Conservation (phyloP, 768 basidiomycete species). For the Suillus clintonianus region DNA sequence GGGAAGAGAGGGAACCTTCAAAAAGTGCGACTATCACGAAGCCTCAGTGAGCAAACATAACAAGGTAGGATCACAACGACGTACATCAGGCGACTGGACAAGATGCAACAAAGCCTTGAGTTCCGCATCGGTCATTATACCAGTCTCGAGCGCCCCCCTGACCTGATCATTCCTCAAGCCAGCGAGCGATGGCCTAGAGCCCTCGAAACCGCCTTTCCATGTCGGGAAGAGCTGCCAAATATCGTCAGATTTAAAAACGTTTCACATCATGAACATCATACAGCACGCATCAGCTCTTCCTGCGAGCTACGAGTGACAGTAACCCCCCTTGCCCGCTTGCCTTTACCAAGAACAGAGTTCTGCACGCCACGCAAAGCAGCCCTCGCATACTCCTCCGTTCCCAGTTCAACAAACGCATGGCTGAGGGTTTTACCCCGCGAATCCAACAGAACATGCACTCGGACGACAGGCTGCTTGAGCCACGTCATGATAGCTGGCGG, state of each 20-base stretch:
- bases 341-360: constrained; percentile 67
- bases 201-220: constrained; percentile 78
- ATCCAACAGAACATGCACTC: constrained; percentile 80
- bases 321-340: constrained; percentile 78
- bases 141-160: constrained; percentile 60
- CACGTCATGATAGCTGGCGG: constrained; percentile 69
- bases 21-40: constrained; percentile 68
- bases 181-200: constrained; percentile 64
- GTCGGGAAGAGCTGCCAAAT: constrained; percentile 68
- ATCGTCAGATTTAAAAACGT: not conserved
- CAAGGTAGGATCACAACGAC: constrained; percentile 24
- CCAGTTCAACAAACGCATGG: constrained; percentile 81
- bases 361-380: constrained; percentile 60
- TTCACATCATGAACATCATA: constrained; percentile 35
- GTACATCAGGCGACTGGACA: constrained; percentile 76
- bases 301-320: constrained; percentile 81
- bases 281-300: constrained; percentile 81
- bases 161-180: constrained; percentile 61
- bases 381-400: constrained; percentile 59
- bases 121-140: constrained; percentile 68
- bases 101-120: constrained; percentile 66
- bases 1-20: constrained; percentile 82
- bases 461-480: constrained; percentile 63
- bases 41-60: constrained; percentile 13
- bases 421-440: constrained; percentile 81